Percentiles rank a stretch among this genome's conserved stretches.
Evolutionary conservation across 2,329 filamentous ascomycete species (phyloP).

Genomic region (Botryotinia convoluta): DNA sequence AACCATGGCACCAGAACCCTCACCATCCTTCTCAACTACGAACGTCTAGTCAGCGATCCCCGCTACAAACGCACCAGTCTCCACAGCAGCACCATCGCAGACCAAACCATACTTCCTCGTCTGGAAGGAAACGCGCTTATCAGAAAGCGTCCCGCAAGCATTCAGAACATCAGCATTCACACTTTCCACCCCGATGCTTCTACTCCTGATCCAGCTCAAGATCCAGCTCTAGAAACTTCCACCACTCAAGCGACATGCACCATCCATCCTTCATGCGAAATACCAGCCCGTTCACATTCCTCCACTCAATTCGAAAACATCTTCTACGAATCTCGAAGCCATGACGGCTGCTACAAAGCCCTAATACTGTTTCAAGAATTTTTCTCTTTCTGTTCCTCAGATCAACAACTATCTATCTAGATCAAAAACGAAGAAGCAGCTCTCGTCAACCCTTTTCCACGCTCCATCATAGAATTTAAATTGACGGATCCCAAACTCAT

Average conservation of each 20-base stretch:
- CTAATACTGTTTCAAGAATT: conserved; percentile 14
- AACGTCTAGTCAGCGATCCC: conserved; percentile 9
- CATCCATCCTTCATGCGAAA: neutral
- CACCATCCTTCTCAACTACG: conserved; percentile 18
- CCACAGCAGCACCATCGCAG: neutral
- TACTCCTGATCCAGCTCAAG: neutral
- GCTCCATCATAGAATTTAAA: neutral
- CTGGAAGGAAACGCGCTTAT: neutral
- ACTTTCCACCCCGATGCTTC: neutral
- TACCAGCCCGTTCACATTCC: neutral
- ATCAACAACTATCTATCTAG: conserved; percentile 4
- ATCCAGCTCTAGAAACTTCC: neutral
- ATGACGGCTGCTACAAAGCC: conserved; percentile 19
- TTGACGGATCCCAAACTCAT: neutral
- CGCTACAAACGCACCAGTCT: neutral
- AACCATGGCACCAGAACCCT: neutral
- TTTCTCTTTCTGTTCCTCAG: conserved; percentile 12
- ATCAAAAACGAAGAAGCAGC: conserved; percentile 1
- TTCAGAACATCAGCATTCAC: neutral
- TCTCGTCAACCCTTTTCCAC: neutral
- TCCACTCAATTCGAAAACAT: conserved; percentile 9
- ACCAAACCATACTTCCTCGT: neutral
- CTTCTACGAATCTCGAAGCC: conserved; percentile 15
- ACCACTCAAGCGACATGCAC: neutral
- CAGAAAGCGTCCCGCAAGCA: neutral